Conservation (phyloP, 169 alveolate genomes). For the Fabrea salina region DNA sequence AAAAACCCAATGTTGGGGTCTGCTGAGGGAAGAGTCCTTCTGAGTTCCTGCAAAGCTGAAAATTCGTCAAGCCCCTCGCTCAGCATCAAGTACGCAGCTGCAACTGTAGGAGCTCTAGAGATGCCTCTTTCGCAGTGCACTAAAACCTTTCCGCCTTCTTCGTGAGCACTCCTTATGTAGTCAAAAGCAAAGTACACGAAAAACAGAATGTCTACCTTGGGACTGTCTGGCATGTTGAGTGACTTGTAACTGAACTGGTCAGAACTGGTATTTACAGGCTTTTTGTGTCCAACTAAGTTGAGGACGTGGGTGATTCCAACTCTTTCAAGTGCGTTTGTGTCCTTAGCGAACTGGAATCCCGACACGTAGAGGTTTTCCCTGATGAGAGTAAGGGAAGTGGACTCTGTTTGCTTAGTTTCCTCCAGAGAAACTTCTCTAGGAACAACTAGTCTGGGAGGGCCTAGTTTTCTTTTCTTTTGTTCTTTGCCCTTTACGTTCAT, state of each 20-base stretch:
- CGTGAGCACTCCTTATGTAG: not conserved
- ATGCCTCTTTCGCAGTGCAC: constrained; percentile 72
- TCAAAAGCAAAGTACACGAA: constrained; percentile 4
- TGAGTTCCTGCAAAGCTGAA: not conserved
- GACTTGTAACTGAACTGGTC: not conserved
- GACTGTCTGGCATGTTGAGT: constrained; percentile 18
- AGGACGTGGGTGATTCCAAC: constrained; percentile 3
- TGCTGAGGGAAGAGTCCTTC: not conserved
- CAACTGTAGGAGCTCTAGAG: constrained; percentile 66
- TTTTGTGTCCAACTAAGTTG: constrained; percentile 20
- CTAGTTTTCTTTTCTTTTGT: no score
- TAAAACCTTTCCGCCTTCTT: constrained; percentile 52
- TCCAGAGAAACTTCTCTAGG: no score
- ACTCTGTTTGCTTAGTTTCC: no score
- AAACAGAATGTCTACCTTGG: constrained; percentile 19
- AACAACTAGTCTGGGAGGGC: no score
- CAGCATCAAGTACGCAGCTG: constrained; percentile 62
- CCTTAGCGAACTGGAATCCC: constrained; percentile 15
- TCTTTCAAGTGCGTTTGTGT: not conserved
- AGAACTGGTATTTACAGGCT: constrained; percentile 6
- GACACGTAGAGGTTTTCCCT: constrained; percentile 15
- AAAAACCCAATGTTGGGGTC: constrained; percentile 33
- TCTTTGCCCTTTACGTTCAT: no score
- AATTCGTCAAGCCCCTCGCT: not conserved
- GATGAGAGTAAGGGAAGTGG: no score